Conservation (phyloP, 2,329 filamentous ascomycete genomes). For the Alternaria gansuensis region DNA sequence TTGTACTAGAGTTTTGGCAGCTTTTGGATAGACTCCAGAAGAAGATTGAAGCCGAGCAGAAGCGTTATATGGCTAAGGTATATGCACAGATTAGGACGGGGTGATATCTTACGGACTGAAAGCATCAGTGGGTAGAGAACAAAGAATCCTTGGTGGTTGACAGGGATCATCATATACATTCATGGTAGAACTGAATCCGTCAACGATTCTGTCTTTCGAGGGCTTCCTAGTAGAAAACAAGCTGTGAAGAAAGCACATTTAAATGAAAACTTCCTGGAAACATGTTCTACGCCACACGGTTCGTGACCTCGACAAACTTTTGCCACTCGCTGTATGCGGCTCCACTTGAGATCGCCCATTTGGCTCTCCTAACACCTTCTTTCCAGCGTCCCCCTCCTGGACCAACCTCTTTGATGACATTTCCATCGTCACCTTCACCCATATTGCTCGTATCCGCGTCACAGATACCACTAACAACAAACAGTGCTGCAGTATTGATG, state of each 20-base stretch:
- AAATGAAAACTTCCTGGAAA: background rate
- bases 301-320: conserved; percentile 83
- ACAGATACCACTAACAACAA: conserved; percentile 86
- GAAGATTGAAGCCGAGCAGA: background rate
- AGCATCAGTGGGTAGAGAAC: background rate
- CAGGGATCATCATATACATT: background rate
- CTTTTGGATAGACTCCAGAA: background rate
- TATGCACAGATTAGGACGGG: background rate
- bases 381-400: conserved; percentile 93
- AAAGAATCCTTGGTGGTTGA: background rate
- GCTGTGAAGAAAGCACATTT: background rate
- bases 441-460: conserved; percentile 82
- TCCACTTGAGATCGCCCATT: conserved; percentile 87
- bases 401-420: conserved; percentile 81
- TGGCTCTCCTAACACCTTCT: conserved; percentile 86
- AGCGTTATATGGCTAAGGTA: background rate
- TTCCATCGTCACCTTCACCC: conserved; percentile 80
- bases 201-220: too few relatives aligned
- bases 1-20: background rate
- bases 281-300: conserved; percentile 53
- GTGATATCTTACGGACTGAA: background rate
- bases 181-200: background rate
- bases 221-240: too few relatives aligned
- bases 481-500: conserved; percentile 88
- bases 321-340: conserved; percentile 85